These are phyloP conservation scores for Pleomassaria siparia DNA, from an alignment of 2,329 filamentous ascomycete species.

Conservation along the genomic window DNA sequence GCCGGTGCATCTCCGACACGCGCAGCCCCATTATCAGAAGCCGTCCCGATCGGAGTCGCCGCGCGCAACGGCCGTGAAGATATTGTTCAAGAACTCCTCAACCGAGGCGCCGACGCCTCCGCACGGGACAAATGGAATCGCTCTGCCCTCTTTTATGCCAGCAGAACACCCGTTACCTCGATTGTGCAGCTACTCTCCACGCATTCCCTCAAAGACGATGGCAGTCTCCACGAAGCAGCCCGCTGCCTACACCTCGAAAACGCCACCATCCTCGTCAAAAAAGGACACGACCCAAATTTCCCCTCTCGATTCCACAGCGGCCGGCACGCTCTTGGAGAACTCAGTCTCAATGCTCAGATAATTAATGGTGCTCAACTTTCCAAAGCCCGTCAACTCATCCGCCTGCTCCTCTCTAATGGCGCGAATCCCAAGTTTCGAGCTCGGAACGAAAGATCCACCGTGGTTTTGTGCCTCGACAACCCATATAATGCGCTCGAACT, in stretches of 20 bases:
- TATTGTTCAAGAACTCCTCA: slow-evolving; percentile 58
- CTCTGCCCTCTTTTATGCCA: slow-evolving; percentile 63
- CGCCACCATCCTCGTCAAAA: slow-evolving; percentile 59
- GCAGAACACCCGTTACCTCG: slow-evolving; percentile 39
- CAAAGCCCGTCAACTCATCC: slow-evolving; percentile 50
- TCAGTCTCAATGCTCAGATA: slow-evolving; percentile 60
- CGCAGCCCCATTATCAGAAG: slow-evolving; percentile 54
- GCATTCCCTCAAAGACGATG: slow-evolving; percentile 62
- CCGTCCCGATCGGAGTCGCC: slow-evolving; percentile 62
- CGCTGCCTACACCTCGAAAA: slow-evolving; percentile 60
- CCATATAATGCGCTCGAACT: slow-evolving; percentile 57
- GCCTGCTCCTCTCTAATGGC: slow-evolving; percentile 57
- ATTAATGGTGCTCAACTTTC: slow-evolving; percentile 36
- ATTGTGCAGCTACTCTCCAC: slow-evolving; percentile 52
- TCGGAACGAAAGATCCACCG: slow-evolving; percentile 58
- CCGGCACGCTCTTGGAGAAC: slow-evolving; percentile 63
- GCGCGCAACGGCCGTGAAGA: slow-evolving; percentile 60
- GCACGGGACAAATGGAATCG: slow-evolving; percentile 58
- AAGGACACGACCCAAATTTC: slow-evolving; percentile 65
- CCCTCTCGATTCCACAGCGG: slow-evolving; percentile 64
- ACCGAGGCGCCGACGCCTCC: slow-evolving; percentile 62
- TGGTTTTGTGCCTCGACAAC: slow-evolving; percentile 62
- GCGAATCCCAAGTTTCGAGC: slow-evolving; percentile 59
- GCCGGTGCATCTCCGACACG: slow-evolving; percentile 60
- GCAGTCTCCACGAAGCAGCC: slow-evolving; percentile 67